Conservation (phyloP, 2,329 filamentous ascomycete genomes). For the Intubia oerlemansii region DNA sequence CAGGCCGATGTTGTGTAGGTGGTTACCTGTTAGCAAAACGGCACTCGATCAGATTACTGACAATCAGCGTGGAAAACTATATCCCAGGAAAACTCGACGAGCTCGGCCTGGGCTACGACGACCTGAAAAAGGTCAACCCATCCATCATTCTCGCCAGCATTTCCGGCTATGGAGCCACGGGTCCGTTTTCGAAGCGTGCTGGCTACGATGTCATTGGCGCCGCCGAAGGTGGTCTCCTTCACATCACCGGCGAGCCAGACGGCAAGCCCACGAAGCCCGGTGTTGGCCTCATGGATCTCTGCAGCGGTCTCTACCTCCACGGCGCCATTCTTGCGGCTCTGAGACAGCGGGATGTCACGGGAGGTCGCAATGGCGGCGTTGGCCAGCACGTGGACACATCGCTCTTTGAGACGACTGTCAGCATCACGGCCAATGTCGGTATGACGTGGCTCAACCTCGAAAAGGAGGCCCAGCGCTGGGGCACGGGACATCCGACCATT, state of each 20-base stretch:
- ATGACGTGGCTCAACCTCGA: conserved; percentile 5
- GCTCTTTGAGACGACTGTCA: conserved; percentile 5
- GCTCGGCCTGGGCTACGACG: conserved; percentile 3
- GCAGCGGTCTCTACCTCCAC: conserved; percentile 4
- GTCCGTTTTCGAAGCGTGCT: conserved; percentile 3
- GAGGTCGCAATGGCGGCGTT: conserved; percentile 1
- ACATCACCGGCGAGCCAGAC: conserved; percentile 4
- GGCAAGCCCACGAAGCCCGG: conserved; percentile 3
- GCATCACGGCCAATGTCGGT: conserved; percentile 5
- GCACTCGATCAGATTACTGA: not conserved
- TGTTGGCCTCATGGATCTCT: conserved; percentile 3
- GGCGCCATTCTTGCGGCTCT: conserved; percentile 5
- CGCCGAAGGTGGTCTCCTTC: conserved; percentile 4
- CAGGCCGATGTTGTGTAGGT: conserved; percentile 4
- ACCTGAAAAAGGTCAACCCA: conserved; percentile 2
- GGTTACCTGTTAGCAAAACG: not conserved
- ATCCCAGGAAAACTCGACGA: conserved; percentile 5
- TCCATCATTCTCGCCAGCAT: conserved; percentile 3
- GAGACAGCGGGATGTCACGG: conserved; percentile 1
- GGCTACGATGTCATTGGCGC: conserved; percentile 5
- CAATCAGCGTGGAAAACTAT: conserved; percentile 4
- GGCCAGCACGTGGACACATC: conserved; percentile 5
- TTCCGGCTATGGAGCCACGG: conserved; percentile 2
- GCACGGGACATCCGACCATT: too few species aligned
- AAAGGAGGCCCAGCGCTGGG: conserved; percentile 4